Conservation (phyloP, 805 yeast species). For the Cyberlindnera amylophila region DNA sequence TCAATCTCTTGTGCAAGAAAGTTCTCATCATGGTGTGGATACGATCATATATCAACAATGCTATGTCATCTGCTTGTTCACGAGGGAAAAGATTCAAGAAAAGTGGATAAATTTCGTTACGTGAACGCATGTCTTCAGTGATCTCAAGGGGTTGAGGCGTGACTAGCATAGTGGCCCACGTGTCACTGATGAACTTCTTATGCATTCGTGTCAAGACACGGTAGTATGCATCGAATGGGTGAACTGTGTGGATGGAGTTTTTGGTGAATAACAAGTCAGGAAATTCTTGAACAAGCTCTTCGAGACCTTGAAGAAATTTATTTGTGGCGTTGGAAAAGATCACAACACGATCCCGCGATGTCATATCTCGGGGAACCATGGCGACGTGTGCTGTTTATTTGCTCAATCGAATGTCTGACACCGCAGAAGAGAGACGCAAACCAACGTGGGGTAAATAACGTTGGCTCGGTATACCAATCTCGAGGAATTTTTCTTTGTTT, state of each 20-base stretch:
- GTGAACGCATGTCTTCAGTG: not conserved
- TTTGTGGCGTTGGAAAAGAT: slow-evolving; percentile 6
- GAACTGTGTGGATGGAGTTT: not conserved
- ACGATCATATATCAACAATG: slow-evolving; percentile 1
- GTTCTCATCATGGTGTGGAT: slow-evolving; percentile 1
- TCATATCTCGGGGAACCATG: slow-evolving; percentile 1
- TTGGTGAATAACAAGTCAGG: slow-evolving; percentile 1
- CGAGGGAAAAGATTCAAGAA: slow-evolving; percentile 3
- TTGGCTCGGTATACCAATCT: too few relatives aligned
- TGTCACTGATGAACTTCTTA: not conserved
- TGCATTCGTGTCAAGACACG: slow-evolving; percentile 1
- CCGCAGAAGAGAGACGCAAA: too few relatives aligned
- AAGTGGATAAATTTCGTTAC: slow-evolving; percentile 5
- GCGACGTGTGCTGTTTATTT: not conserved
- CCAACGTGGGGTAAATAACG: too few relatives aligned
- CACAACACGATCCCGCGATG: slow-evolving; percentile 2
- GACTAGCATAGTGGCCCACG: slow-evolving; percentile 1
- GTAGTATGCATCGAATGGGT: slow-evolving; percentile 6
- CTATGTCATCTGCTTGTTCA: slow-evolving; percentile 3
- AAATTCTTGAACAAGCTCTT: slow-evolving; percentile 1
- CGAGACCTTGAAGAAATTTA: slow-evolving; percentile 2
- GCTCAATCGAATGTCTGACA: too few relatives aligned
- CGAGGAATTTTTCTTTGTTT: too few relatives aligned
- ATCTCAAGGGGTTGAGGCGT: not conserved
- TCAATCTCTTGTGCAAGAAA: slow-evolving; percentile 4